phyloP scores from a whole-genome alignment of 352 stramenopile genomes.

The Phytophthora gonapodyides region DNA sequence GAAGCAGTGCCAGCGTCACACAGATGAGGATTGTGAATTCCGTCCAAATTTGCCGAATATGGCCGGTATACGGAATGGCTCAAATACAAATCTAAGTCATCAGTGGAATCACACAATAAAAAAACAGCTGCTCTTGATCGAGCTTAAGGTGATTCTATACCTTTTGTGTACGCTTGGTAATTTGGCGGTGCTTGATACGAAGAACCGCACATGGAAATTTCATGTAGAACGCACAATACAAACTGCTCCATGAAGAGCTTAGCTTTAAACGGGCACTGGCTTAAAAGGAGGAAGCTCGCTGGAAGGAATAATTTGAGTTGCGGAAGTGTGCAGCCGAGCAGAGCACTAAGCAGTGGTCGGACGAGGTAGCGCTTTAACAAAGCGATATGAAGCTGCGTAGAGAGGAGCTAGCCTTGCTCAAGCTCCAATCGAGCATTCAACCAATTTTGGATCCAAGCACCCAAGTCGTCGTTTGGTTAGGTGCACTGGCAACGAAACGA shows the following conservation, averaged over 20 bases:
- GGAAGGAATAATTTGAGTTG: slow-evolving; percentile 1
- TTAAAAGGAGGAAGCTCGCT: slow-evolving; percentile 1
- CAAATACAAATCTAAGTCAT: no score
- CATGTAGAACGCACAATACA: no score
- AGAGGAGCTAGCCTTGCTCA: slow-evolving; percentile 1
- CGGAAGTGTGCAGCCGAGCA: neutral
- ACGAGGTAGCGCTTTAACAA: neutral
- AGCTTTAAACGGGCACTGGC: neutral
- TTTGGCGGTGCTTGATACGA: no score
- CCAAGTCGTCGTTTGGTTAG: neutral
- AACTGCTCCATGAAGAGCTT: neutral
- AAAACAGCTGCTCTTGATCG: no score
- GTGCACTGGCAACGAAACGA: no score
- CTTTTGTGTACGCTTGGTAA: no score
- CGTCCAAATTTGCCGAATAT: no score
- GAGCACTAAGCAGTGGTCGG: neutral
- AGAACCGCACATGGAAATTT: no score
- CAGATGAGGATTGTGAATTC: no score
- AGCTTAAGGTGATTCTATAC: no score
- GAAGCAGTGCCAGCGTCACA: neutral
- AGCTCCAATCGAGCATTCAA: neutral
- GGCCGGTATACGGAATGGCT: no score
- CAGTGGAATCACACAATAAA: no score
- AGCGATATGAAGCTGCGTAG: slow-evolving; percentile 1
- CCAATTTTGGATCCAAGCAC: neutral